Evolutionary conservation across 192 early-diverging fungal species (phyloP).

Genomic region (Coemansia sp.): DNA sequence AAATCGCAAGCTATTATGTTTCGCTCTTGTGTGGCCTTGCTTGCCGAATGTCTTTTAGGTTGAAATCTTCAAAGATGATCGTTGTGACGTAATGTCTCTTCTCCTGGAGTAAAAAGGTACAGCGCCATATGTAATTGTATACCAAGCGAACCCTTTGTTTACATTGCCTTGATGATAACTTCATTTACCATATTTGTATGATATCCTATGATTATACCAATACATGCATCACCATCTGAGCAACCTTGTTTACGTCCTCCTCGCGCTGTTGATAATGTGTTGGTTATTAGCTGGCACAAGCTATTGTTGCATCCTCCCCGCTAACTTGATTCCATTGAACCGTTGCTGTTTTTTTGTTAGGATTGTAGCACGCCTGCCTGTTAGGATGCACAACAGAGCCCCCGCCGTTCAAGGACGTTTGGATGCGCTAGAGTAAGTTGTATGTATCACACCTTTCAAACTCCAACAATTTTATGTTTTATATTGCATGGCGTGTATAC

Average conservation of each 20-base stretch:
- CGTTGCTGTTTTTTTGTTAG: neutral
- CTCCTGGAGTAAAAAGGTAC: neutral
- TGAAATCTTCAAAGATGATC: neutral
- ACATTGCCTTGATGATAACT: constrained; percentile 46
- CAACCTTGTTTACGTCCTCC: neutral
- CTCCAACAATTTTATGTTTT: neutral
- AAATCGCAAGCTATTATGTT: neutral
- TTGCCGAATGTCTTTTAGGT: neutral
- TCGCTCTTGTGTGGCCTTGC: neutral
- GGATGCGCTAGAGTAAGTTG: neutral
- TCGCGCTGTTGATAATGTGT: neutral
- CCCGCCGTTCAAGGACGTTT: neutral
- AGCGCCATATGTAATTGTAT: neutral
- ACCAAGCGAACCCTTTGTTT: neutral
- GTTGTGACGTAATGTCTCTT: neutral
- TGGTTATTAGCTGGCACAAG: neutral
- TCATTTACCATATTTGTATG: constrained; percentile 26
- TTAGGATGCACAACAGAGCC: neutral
- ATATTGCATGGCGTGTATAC: neutral
- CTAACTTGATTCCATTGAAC: neutral
- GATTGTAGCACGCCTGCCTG: neutral
- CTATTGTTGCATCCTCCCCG: neutral
- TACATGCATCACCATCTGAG: constrained; percentile 58
- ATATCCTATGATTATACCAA: constrained; percentile 31
- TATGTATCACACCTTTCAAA: neutral